phyloP scores from a whole-genome alignment of 2,329 filamentous ascomycete genomes.

The Calcarisporium arbuscula region DNA sequence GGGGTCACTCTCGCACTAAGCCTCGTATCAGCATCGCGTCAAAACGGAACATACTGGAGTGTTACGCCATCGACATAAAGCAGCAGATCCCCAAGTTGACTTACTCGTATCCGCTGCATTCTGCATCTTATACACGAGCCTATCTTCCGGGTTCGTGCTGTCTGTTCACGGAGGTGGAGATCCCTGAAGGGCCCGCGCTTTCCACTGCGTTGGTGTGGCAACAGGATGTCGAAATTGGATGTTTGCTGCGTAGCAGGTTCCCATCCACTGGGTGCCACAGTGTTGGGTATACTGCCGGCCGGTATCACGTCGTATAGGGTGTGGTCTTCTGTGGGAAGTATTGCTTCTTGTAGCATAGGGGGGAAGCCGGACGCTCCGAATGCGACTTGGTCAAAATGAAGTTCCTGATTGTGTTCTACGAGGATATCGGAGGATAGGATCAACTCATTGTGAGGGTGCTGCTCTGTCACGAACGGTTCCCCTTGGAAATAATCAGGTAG shows the following conservation, averaged over 20 bases:
- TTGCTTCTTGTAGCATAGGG: too few relatives aligned
- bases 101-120: constrained; percentile 56
- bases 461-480: too few relatives aligned
- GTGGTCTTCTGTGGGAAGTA: constrained; percentile 7
- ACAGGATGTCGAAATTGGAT: constrained; percentile 20
- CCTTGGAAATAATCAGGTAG: too few relatives aligned
- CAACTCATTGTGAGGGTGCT: too few relatives aligned
- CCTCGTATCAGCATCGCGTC: constrained; percentile 2
- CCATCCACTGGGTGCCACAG: constrained; percentile 10
- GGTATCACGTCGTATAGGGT: constrained; percentile 14
- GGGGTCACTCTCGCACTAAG: constrained; percentile 46
- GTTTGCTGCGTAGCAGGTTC: constrained; percentile 16
- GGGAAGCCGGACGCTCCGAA: not conserved
- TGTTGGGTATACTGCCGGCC: constrained; percentile 9
- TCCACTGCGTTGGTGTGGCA: constrained; percentile 24
- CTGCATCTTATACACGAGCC: constrained; percentile 55
- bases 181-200: constrained; percentile 50
- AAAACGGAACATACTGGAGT: too few relatives aligned
- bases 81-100: constrained; percentile 20
- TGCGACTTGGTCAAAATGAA: not conserved
- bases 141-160: constrained; percentile 50
- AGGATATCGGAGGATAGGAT: constrained; percentile 1
- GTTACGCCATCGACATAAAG: too few relatives aligned
- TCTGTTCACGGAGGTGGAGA: constrained; percentile 42
- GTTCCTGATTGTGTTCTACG: too few relatives aligned